These are phyloP conservation scores for Shiraia sp. DNA, from an alignment of 2,329 filamentous ascomycete genomes.

Conservation along the genomic window DNA sequence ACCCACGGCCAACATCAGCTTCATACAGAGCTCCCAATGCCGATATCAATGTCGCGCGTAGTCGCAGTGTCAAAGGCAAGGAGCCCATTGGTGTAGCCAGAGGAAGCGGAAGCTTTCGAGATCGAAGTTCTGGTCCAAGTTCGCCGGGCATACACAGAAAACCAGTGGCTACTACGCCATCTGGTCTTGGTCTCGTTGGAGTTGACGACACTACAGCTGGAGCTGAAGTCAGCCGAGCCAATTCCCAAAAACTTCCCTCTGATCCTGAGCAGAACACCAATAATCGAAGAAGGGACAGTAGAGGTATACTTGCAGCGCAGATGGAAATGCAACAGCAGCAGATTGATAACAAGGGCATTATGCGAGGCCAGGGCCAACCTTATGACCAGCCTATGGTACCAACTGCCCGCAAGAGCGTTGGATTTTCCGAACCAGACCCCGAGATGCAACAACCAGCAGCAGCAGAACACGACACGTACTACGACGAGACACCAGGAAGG, in stretches of 20 bases:
- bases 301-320: constrained; percentile 40
- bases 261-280: constrained; percentile 17
- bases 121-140: constrained; percentile 25
- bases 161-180: constrained; percentile 18
- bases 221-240: constrained; percentile 37
- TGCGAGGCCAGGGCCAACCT: constrained; percentile 35
- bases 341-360: constrained; percentile 38
- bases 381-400: constrained; percentile 33
- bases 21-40: constrained; percentile 18
- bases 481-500: constrained; percentile 50
- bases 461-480: constrained; percentile 27
- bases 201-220: constrained; percentile 32
- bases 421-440: constrained; percentile 39
- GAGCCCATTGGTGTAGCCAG: constrained; percentile 32
- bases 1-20: constrained; percentile 15
- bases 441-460: constrained; percentile 23
- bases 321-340: constrained; percentile 46
- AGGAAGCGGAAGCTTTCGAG: constrained; percentile 36
- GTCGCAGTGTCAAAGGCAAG: constrained; percentile 35
- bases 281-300: constrained; percentile 32
- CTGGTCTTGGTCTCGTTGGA: constrained; percentile 39
- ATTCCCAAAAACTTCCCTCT: constrained; percentile 34
- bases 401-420: constrained; percentile 46
- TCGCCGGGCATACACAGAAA: constrained; percentile 28
- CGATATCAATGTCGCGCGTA: constrained; percentile 23